Evolutionary conservation across 1,284 basidiomycete genomes (phyloP).

Genomic region (Rhodofomes roseus): DNA sequence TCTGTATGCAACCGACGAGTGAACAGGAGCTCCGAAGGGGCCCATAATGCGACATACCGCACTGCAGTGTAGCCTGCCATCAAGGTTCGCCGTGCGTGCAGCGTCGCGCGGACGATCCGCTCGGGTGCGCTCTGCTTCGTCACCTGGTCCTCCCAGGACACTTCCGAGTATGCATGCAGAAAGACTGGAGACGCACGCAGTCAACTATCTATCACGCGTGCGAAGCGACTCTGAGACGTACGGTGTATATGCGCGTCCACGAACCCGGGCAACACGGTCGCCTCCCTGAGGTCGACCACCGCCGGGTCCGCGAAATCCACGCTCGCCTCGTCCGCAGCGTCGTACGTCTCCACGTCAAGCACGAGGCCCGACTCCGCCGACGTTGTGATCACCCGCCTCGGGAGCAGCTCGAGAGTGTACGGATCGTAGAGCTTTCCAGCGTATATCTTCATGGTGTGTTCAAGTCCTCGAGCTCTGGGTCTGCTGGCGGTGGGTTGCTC

Average conservation of each 20-base stretch:
- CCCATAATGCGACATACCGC: conserved; percentile 26
- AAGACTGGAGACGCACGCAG: not conserved
- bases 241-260: conserved; percentile 66
- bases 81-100: conserved; percentile 57
- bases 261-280: conserved; percentile 57
- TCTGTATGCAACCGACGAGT: conserved; percentile 25
- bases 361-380: conserved; percentile 22
- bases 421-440: conserved; percentile 44
- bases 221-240: conserved; percentile 27
- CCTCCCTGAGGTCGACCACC: conserved; percentile 42
- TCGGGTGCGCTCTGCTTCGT: conserved; percentile 43
- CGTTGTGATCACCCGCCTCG: conserved; percentile 39
- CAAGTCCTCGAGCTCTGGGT: not conserved
- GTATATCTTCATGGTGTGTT: conserved; percentile 26
- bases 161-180: conserved; percentile 56
- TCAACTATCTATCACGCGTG: not conserved
- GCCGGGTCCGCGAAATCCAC: conserved; percentile 8
- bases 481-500: not conserved
- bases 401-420: conserved; percentile 28
- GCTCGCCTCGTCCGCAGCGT: conserved; percentile 21
- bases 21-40: not conserved
- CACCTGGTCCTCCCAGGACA: conserved; percentile 60
- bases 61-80: conserved; percentile 67
- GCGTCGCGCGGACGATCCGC: conserved; percentile 44
- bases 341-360: conserved; percentile 17